Evolutionary conservation across 2,329 filamentous ascomycete species (phyloP).

Genomic region (Colletotrichum cuscutae): DNA sequence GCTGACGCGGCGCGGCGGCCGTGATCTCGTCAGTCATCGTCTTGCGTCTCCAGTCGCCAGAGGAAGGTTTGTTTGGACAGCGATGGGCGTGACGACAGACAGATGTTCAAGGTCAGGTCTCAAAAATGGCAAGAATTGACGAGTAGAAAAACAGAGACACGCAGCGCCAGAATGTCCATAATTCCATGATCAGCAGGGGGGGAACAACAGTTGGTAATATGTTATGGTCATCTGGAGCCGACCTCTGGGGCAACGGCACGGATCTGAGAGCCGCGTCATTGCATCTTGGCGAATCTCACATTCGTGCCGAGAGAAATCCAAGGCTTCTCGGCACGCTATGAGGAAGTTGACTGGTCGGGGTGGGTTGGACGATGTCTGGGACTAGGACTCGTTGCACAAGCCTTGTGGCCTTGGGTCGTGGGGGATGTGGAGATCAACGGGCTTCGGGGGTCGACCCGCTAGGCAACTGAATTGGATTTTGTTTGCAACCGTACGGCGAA

Average conservation of each 20-base stretch:
- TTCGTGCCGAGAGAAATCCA: slow-evolving; percentile 24
- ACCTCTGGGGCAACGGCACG: slow-evolving; percentile 1
- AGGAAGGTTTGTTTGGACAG: neutral
- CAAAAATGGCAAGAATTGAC: slow-evolving; percentile 13
- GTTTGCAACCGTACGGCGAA: neutral
- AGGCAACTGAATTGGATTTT: neutral
- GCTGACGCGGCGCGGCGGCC: slow-evolving; percentile 58
- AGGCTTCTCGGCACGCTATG: slow-evolving; percentile 24
- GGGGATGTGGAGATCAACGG: neutral
- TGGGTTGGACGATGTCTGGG: slow-evolving; percentile 5
- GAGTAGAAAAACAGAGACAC: neutral
- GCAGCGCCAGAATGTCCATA: neutral
- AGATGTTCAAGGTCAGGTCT: neutral
- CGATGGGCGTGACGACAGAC: neutral
- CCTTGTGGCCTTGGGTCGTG: slow-evolving; percentile 15
- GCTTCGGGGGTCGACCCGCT: neutral
- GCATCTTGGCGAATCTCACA: slow-evolving; percentile 28
- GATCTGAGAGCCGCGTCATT: slow-evolving; percentile 28
- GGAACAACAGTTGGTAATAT: neutral
- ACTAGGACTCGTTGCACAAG: slow-evolving; percentile 13
- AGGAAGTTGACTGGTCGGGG: slow-evolving; percentile 5
- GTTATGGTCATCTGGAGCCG: neutral
- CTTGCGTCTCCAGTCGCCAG: neutral
- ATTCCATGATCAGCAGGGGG: neutral
- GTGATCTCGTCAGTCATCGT: slow-evolving; percentile 64